Evolutionary conservation across 164 flowering plant genomes (phyloP).

Genomic region (Nymphaea colorata): DNA sequence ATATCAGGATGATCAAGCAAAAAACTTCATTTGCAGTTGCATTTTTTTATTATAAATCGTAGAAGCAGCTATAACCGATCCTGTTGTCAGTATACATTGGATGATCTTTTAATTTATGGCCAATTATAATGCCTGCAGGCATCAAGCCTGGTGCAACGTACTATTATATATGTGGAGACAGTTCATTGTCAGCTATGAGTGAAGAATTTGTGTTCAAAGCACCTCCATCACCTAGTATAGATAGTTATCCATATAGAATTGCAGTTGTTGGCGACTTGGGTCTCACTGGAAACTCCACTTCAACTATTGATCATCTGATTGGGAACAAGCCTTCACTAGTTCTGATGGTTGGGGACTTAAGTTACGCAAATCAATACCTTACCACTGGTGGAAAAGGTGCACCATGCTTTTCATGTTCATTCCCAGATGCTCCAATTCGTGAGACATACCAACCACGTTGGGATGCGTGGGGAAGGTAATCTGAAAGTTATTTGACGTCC

Average conservation of each 20-base stretch:
- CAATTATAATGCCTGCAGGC: conserved; percentile 22
- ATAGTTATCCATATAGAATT: conserved; percentile 45
- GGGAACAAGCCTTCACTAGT: conserved; percentile 64
- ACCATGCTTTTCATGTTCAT: conserved; percentile 63
- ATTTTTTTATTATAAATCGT: no score
- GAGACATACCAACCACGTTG: conserved; percentile 95
- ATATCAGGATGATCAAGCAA: no score
- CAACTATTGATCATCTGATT: conserved; percentile 65
- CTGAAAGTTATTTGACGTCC: background rate
- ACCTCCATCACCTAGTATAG: conserved; percentile 37
- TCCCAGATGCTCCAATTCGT: conserved; percentile 79
- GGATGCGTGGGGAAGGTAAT: conserved; percentile 97
- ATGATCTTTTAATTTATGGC: background rate
- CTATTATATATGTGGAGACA: conserved; percentile 81
- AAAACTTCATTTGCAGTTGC: no score
- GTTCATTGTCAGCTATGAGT: conserved; percentile 72
- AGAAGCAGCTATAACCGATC: no score
- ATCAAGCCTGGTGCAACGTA: conserved; percentile 64
- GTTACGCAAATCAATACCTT: conserved; percentile 75
- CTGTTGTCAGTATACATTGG: no score
- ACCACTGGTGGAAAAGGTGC: conserved; percentile 77
- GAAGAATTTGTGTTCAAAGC: conserved; percentile 49
- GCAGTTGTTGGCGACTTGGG: conserved; percentile 85
- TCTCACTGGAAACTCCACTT: conserved; percentile 66
- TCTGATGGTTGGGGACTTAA: conserved; percentile 78